Base-by-base conservation (phyloP, 1,284 basidiomycete genomes). In the Polyporus tsugae region DNA sequence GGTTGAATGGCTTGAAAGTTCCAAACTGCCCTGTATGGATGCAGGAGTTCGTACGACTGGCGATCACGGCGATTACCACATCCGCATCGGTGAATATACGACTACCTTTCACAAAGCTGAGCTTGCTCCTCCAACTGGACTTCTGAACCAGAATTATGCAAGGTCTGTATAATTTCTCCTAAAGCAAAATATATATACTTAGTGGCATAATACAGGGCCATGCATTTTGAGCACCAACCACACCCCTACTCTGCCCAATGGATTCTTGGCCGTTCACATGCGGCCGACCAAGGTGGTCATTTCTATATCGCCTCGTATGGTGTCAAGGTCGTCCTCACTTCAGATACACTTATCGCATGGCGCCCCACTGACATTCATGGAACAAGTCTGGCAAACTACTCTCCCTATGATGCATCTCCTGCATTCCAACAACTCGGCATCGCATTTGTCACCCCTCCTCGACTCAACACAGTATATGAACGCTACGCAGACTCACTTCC, bases 301-400 rank as follows among this genome's bases (percentile, higher is more conserved):
- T 68, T 68, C 59, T 64, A 61, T 41, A 42, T 68, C 19, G 58
- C 62, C 15, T 36, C 38, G 6, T 68, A 64, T 55, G 66, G 63
- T 35, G 49, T 64, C 29, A 60, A 64, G 49, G 62, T 64, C 52
- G 33, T 60, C 57, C 53, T 60, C 39, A n/a, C 59, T 2, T 19
- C 38, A 2, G 62, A 63, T 38, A 63, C 66, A 2, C 38, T 67
- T 10, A 59, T 59, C 19, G 61, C 55, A 9, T 67, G 65, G 65
- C 60, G 36, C 0, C 65, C 65, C 5, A 19, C 13, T 17, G 39
- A 63, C 10, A 22, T 15, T 10, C 65, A 67, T 59, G 61, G 60
- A 4, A 67, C 65, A 1, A 63, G 62, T 33, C 62, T 63, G 19
- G 44, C 46, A n/a, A 11, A 63, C 7, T 53, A 52, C n/a, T 15